Evolutionary conservation across 2,329 filamentous ascomycete species (phyloP).

Genomic region (Trichophyton schoenleinii): DNA sequence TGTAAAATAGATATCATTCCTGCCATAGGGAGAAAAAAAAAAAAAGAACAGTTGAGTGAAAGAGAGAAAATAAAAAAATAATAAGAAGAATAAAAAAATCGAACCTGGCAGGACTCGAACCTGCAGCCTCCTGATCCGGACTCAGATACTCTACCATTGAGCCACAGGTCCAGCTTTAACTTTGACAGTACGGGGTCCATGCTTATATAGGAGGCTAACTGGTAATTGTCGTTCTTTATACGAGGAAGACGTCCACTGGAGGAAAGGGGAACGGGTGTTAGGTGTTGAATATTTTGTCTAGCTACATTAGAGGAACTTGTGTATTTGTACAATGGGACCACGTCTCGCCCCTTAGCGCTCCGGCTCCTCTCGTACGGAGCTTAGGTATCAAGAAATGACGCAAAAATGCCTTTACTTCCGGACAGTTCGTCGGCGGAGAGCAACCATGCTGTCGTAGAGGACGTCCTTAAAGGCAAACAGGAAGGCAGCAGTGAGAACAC

Average conservation of each 20-base stretch:
- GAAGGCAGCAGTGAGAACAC: conserved; percentile 89
- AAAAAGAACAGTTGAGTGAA: too few species aligned
- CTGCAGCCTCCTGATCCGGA: conserved; percentile 6
- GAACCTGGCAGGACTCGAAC: conserved; percentile 7
- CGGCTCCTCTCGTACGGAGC: background rate
- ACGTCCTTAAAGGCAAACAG: conserved; percentile 97
- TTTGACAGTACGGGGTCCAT: background rate
- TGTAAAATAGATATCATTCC: too few species aligned
- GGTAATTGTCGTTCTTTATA: too few species aligned
- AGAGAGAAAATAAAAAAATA: too few species aligned
- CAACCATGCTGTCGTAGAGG: conserved; percentile 54
- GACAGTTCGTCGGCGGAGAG: conserved; percentile 23
- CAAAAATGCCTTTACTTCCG: conserved; percentile 19
- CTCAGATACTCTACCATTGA: conserved; percentile 7
- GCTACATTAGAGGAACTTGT: background rate
- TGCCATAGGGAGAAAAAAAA: too few species aligned
- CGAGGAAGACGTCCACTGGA: background rate
- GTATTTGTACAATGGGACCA: background rate
- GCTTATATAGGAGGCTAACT: background rate
- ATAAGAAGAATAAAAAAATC: background rate
- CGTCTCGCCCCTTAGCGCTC: background rate
- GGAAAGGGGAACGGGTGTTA: background rate
- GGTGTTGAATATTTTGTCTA: background rate
- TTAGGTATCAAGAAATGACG: too few species aligned
- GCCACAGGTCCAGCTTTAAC: conserved; percentile 6